phyloP scores from a whole-genome alignment of 2,329 filamentous ascomycete species.

The Colletotrichum zoysiae region DNA sequence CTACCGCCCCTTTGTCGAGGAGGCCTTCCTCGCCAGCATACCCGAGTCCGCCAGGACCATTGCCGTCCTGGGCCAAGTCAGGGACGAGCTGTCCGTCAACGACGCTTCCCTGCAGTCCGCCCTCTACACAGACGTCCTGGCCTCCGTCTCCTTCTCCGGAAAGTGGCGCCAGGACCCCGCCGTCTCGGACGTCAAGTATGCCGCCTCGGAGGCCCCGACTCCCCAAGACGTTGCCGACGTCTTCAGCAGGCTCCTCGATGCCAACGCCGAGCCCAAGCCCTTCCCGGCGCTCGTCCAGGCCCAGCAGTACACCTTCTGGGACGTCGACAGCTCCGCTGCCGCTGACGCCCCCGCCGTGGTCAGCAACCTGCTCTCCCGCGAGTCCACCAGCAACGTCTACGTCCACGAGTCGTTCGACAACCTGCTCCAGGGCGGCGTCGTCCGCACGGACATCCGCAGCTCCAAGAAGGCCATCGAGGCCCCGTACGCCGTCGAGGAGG shows the following conservation, averaged over 20 bases:
- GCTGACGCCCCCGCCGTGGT: slow-evolving; percentile 73
- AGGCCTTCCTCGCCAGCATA: slow-evolving; percentile 87
- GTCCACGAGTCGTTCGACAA: slow-evolving; percentile 74
- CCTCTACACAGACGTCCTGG: slow-evolving; percentile 91
- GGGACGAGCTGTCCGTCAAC: slow-evolving; percentile 76
- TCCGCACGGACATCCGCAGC: slow-evolving; percentile 87
- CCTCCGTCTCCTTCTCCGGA: slow-evolving; percentile 83
- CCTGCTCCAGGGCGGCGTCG: slow-evolving; percentile 79
- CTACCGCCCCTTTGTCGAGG: slow-evolving; percentile 95
- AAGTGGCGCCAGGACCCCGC: slow-evolving; percentile 72
- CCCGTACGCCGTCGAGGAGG: slow-evolving; percentile 82
- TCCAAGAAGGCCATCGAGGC: slow-evolving; percentile 87
- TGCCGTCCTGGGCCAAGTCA: slow-evolving; percentile 90
- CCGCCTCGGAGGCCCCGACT: slow-evolving; percentile 72
- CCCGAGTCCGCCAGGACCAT: slow-evolving; percentile 81
- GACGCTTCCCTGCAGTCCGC: slow-evolving; percentile 85
- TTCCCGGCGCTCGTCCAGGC: slow-evolving; percentile 65
- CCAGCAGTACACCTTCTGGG: slow-evolving; percentile 95
- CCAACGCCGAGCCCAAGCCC: slow-evolving; percentile 62
- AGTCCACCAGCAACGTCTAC: slow-evolving; percentile 73
- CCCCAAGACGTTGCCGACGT: slow-evolving; percentile 66
- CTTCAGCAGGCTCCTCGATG: slow-evolving; percentile 61
- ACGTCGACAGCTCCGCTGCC: slow-evolving; percentile 80
- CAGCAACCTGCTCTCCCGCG: slow-evolving; percentile 76
- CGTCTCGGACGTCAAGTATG: slow-evolving; percentile 90